Conservation (phyloP, 2,329 filamentous ascomycete genomes). For the Phoma sp. region DNA sequence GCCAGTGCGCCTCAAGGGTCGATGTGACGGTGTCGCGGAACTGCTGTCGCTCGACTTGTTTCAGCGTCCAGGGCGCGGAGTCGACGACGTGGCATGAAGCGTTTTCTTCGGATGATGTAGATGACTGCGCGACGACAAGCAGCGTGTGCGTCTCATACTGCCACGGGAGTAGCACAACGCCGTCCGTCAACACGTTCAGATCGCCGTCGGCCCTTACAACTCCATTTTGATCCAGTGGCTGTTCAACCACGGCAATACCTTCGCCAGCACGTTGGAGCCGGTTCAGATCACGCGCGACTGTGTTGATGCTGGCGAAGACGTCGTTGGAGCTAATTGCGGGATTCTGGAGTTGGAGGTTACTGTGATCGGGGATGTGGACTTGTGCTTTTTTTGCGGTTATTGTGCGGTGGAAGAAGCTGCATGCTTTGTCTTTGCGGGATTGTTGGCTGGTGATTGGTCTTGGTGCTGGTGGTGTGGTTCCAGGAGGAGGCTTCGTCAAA, state of each 20-base stretch:
- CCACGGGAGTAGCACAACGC: too few relatives aligned
- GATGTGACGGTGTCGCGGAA: not conserved
- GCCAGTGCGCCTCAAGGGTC: not conserved
- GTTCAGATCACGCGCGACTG: not conserved
- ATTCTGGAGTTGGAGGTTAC: too few relatives aligned
- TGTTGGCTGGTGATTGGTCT: not conserved
- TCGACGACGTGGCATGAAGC: not conserved
- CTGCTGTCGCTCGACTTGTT: not conserved
- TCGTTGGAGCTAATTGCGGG: not conserved
- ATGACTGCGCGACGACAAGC: too few relatives aligned
- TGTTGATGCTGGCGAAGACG: not conserved
- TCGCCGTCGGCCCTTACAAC: too few relatives aligned
- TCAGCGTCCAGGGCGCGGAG: not conserved
- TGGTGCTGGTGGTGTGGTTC: not conserved
- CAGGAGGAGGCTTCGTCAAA: too few relatives aligned
- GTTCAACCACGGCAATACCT: not conserved
- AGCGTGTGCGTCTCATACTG: not conserved
- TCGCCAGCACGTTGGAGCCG: not conserved
- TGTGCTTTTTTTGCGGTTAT: not conserved
- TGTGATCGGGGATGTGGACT: not conserved
- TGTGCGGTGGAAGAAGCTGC: not conserved
- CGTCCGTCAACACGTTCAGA: too few relatives aligned
- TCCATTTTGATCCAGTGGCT: too few relatives aligned
- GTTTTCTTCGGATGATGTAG: too few relatives aligned
- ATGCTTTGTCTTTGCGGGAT: not conserved